phyloP scores from a whole-genome alignment of 2,329 filamentous ascomycete species.

The Ophiostoma angusticollis region DNA sequence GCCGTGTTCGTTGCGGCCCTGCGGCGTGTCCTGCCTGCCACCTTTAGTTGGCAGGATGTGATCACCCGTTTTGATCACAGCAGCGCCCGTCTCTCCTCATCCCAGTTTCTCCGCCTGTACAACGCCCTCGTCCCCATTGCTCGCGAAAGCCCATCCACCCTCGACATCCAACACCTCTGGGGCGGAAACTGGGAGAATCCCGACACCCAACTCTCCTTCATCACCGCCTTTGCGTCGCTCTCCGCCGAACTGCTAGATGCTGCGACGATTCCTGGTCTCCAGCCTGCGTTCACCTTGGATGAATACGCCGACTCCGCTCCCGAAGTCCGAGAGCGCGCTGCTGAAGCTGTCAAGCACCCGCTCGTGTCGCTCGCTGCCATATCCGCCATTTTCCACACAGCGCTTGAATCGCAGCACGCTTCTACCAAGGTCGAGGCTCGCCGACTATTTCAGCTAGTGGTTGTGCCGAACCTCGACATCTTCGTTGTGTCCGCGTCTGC shows the following conservation, averaged over 20 bases:
- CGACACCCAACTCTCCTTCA: slow-evolving; percentile 85
- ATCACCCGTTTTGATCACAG: slow-evolving; percentile 71
- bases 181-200: slow-evolving; percentile 78
- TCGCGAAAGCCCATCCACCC: slow-evolving; percentile 39
- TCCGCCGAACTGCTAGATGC: slow-evolving; percentile 67
- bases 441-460: slow-evolving; percentile 52
- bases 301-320: slow-evolving; percentile 38
- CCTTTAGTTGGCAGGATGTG: slow-evolving; percentile 60
- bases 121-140: slow-evolving; percentile 65
- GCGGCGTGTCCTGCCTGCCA: slow-evolving; percentile 45
- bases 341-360: slow-evolving; percentile 64
- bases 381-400: slow-evolving; percentile 52
- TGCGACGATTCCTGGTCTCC: slow-evolving; percentile 68
- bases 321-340: slow-evolving; percentile 39
- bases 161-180: slow-evolving; percentile 85
- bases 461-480: slow-evolving; percentile 62
- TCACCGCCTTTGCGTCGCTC: slow-evolving; percentile 72
- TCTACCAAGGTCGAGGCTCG: slow-evolving; percentile 52
- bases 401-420: slow-evolving; percentile 46
- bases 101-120: slow-evolving; percentile 74
- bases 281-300: slow-evolving; percentile 58
- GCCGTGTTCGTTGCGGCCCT: slow-evolving; percentile 47
- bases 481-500: slow-evolving; percentile 69
- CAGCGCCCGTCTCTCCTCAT: slow-evolving; percentile 58
- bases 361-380: slow-evolving; percentile 81